A percentile compares a stretch with the other conserved stretches of the same genome.
These are phyloP conservation scores for Coix lacrymajobi DNA, from an alignment of 176 grass and related monocot species.

Conservation along the genomic window DNA sequence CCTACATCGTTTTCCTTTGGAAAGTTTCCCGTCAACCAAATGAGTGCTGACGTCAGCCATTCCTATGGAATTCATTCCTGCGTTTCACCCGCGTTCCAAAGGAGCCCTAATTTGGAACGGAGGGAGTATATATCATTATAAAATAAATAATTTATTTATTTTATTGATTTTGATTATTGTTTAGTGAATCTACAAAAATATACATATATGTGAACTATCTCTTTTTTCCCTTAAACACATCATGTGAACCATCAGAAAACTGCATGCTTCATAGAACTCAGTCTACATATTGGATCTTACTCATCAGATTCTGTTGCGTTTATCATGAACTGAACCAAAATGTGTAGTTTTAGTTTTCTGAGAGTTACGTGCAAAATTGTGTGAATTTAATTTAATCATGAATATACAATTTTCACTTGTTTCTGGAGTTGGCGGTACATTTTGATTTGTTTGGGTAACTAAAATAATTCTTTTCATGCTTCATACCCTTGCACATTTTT, in stretches of 20 bases:
- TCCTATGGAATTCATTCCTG: too few relatives aligned
- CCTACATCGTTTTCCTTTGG: too few relatives aligned
- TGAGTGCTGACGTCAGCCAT: too few relatives aligned
- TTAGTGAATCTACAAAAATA: background rate
- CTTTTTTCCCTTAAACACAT: background rate
- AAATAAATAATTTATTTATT: background rate
- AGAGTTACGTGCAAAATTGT: background rate
- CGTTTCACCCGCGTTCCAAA: too few relatives aligned
- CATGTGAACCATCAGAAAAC: background rate
- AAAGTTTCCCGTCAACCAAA: too few relatives aligned
- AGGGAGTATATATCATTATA: background rate
- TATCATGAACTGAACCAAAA: background rate
- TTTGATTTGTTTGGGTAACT: background rate
- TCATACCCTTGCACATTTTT: conserved; percentile 10
- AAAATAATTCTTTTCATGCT: background rate
- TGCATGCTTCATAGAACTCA: background rate
- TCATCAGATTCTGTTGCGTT: background rate
- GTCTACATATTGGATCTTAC: background rate
- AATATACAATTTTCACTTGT: conserved; percentile 10
- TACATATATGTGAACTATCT: background rate
- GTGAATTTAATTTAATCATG: background rate
- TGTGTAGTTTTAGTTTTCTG: background rate
- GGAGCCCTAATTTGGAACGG: background rate
- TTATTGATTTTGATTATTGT: background rate
- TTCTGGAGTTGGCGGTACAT: background rate